Evolutionary conservation across 2,329 filamentous ascomycete genomes (phyloP), one percentile per base, ranked within the genome.

Genomic region (Microsporum audouinii): DNA sequence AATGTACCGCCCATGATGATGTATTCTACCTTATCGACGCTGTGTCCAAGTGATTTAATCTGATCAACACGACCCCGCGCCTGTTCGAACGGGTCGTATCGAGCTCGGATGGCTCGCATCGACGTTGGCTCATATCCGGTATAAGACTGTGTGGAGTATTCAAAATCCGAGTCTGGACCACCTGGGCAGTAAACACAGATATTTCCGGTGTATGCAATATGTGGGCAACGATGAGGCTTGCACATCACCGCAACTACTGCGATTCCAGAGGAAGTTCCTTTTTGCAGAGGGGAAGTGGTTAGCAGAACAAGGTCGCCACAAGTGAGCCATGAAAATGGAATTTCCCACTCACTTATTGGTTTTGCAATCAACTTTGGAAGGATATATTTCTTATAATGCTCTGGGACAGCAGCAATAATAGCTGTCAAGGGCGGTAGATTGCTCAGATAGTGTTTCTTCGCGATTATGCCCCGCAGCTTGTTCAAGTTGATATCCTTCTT

Each of bases 1-100:
- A 99, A 99, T 0, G 94, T 99, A 66, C 94, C 94, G 63, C 94
- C 94, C 94, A 99, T 99, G 72, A 99, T 96, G 71, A 99, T 99
- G 75, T 97, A 99, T 78, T 99, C 94, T 29, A 99, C 94, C 75
- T 99, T 99, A 77, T 99, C 94, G 56, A 99, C 94, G 53, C 90
- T 96, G 75, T 99, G 94, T 0, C 94, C 94, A 0, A 99, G 81
- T 1, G 89, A 88, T 74, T 95, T 95, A 71, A 99, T 90, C 77
- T 99, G 94, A 69, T 99, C 95, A 4, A 99, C 92, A 67, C 94
- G 85, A 47, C 94, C 94, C 72, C 94, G 83, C 14, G 94, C 94
- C 78, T 99, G 94, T 75, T 99, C 94, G 68, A 96, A 99, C 0
- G 94, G 94, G 71, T 99, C 95, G 71, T 99, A 99, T 58, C 95